phyloP scores from a whole-genome alignment of 306 rosid genomes.

The Corylus americana region DNA sequence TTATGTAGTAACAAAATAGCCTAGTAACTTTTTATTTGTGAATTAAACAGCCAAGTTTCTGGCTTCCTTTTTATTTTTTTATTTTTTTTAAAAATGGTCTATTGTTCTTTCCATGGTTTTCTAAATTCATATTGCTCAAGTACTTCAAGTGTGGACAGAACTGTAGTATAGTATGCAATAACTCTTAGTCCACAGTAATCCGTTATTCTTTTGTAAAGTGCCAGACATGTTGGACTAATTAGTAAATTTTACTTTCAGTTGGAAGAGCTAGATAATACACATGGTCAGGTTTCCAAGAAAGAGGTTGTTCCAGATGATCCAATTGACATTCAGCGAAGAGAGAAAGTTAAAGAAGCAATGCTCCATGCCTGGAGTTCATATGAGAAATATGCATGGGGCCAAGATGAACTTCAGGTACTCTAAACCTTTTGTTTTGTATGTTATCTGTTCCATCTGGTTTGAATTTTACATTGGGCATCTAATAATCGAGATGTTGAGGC shows the following conservation, averaged over 20 bases:
- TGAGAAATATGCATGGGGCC: constrained; percentile 96
- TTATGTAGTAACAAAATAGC: neutral
- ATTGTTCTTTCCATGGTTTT: neutral
- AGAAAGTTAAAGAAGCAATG: constrained; percentile 95
- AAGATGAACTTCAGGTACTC: constrained; percentile 97
- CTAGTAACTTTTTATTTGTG: neutral
- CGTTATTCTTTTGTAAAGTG: constrained; percentile 3
- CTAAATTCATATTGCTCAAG: neutral
- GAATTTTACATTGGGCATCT: neutral
- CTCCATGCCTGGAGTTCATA: constrained; percentile 96
- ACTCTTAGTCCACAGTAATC: neutral
- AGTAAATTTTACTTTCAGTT: constrained; percentile 46
- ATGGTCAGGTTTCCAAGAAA: constrained; percentile 31
- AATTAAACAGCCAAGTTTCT: no score
- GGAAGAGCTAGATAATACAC: constrained; percentile 50
- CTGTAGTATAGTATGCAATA: neutral
- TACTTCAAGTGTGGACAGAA: neutral
- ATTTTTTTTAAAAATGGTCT: neutral
- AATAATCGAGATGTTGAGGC: no score
- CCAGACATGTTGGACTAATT: constrained; percentile 15
- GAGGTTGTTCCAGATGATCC: constrained; percentile 63
- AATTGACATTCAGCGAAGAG: constrained; percentile 63
- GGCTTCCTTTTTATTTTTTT: neutral
- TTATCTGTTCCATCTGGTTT: neutral
- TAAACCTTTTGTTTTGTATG: neutral